Evolutionary conservation across 2,329 filamentous ascomycete species (phyloP), one percentile per base, ranked within the genome.

Genomic region (Calonectria montana): DNA sequence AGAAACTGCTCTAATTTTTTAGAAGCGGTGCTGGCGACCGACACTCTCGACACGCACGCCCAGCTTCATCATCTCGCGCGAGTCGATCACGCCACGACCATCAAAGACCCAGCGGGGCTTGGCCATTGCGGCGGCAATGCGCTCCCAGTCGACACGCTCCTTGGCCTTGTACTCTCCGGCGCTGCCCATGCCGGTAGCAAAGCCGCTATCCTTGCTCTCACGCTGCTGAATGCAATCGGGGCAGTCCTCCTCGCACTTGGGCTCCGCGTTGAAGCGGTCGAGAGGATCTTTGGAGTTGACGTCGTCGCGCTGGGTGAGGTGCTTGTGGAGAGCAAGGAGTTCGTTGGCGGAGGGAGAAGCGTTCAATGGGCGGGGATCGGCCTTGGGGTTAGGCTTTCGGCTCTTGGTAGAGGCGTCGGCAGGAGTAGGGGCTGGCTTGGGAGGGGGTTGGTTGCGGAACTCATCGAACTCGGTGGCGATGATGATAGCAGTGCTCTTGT

Each of bases 401-500:
- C 82, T 78, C 77, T 81, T 82, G 71, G 81, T 72, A 21, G 74
- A 67, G 8, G 78, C 71, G 43, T 80, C 80, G 21, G 70, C 69
- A 9, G 76, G 73, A 23, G 70, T 72, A n/a, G 81, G 76, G n/a
- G 77, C 77, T 23, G 81, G 77, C 69, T 75, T 74, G 31, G 83
- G 77, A 37, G 81, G 69, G 16, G 83, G 82, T 74, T 84, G 82
- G 76, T 84, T 86, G 65, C 85, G 84, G 81, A 90, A 90, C 82
- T 89, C 88, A 76, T 90, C 87, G 73, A 88, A 89, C 70, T 90
- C 88, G 63, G 88, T 90, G n/a, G 87, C 86, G 77, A 90, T 87
- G 70, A 90, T 82, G 50, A 90, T 81, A 43, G 88, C 88, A 50
- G 87, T 85, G 78, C 86, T 87, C 50, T 78, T 82, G 47, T 83